These are phyloP conservation scores for Hordeum marinum DNA, from an alignment of 176 grass and related monocot genomes.

Conservation along the genomic window DNA sequence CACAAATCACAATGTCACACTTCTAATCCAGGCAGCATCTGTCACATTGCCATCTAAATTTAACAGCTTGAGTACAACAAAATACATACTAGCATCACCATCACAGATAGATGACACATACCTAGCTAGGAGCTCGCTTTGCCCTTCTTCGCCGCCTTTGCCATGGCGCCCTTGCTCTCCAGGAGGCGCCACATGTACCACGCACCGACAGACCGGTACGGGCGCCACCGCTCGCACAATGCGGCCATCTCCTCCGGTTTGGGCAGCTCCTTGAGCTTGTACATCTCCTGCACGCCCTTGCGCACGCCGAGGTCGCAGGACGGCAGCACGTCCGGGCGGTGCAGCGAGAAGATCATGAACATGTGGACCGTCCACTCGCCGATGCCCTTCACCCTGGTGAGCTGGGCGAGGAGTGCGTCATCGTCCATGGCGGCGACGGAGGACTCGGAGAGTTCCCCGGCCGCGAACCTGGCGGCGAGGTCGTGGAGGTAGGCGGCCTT, in stretches of 20 bases:
- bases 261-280: slow-evolving; percentile 43
- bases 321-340: slow-evolving; percentile 62
- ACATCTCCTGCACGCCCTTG: slow-evolving; percentile 64
- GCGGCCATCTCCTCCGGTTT: slow-evolving; percentile 52
- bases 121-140: slow-evolving; percentile 37
- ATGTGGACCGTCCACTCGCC: slow-evolving; percentile 70
- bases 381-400: slow-evolving; percentile 50
- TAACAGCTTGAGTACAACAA: slow-evolving; percentile 8
- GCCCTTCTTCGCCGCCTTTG: slow-evolving; percentile 40
- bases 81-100: neutral
- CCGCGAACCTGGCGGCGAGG: slow-evolving; percentile 39
- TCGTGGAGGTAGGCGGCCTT: slow-evolving; percentile 57
- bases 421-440: slow-evolving; percentile 43
- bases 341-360: slow-evolving; percentile 83
- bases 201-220: slow-evolving; percentile 56
- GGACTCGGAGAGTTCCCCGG: slow-evolving; percentile 42
- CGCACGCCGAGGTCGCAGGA: slow-evolving; percentile 62
- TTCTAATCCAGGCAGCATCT: slow-evolving; percentile 11
- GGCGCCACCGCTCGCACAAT: slow-evolving; percentile 47
- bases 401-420: slow-evolving; percentile 35
- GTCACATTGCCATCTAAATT: slow-evolving; percentile 16
- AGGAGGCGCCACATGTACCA: slow-evolving; percentile 80
- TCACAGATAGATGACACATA: slow-evolving; percentile 21
- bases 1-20: neutral
- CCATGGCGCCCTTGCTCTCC: slow-evolving; percentile 37